Base-by-base conservation (phyloP, 2,329 filamentous ascomycete species). In the Tolypocladium capitatum region DNA sequence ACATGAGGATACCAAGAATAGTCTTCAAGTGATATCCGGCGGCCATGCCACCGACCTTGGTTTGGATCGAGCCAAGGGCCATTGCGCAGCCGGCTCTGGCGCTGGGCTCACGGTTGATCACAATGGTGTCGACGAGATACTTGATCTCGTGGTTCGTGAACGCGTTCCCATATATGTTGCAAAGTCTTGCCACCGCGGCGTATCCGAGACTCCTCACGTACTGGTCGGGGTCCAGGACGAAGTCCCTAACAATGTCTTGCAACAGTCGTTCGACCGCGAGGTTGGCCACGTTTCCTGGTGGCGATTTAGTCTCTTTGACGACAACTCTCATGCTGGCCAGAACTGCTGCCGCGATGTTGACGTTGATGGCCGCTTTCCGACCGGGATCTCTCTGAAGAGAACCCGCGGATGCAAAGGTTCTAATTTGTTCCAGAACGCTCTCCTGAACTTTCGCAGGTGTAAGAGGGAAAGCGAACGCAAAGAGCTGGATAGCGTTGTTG, bases 1-100 rank as follows among this genome's bases (percentile, higher is more conserved):
- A 97, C 85, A 97, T 94, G n/a, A 98, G 71, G 35, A 98, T 94
- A 18, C 91, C 86, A n/a, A 96, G 77, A 45, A 98, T 96, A 1
- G 89, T 96, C 69, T 97, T 97, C 45, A 98, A 74, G 62, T 98
- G 92, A 57, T 92, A 89, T 4, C 90, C 89, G 47, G 92, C 92
- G 46, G 92, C 92, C 90, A 98, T 97, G 48, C 92, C 91, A 49
- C 92, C 94, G 32, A 98, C 86, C 63, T 95, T 89, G 18, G 88
- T 86, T 66, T 98, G 90, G 46, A 98, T 97, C 48, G 84, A 86
- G 9, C 92, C 92, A 30, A 98, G 70, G 13, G 92, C 89, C 71
- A 94, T 87, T 16, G 94, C 92, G 65, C 91, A 98, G 11, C 92
- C 92, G 41, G 94, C 90, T 62, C 92, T 81, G 34, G 89, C 89